phyloP scores from a whole-genome alignment of 495 filamentous ascomycete species.

The Penicillium manginii region DNA sequence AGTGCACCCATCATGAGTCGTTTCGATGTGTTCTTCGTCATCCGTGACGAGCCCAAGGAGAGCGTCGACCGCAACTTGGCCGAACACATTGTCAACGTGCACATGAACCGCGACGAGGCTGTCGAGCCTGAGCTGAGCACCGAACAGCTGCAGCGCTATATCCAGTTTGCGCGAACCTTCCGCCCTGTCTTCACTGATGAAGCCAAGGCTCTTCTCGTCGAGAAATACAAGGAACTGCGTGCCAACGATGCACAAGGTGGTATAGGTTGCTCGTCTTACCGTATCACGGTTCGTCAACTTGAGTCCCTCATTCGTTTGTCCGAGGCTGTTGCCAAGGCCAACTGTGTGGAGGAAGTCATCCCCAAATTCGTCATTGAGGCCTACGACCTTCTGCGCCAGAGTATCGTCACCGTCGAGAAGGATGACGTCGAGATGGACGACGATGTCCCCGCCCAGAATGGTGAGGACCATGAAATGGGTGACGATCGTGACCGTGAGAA shows the following conservation, averaged over 20 bases:
- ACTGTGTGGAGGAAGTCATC: constrained; percentile 90
- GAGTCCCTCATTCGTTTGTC: constrained; percentile 93
- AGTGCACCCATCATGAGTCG: constrained; percentile 97
- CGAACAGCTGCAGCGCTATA: constrained; percentile 95
- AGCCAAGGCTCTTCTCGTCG: constrained; percentile 81
- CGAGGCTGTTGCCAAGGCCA: constrained; percentile 96
- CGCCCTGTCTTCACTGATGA: constrained; percentile 89
- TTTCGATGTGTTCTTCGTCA: constrained; percentile 99
- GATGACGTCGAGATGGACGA: constrained; percentile 96
- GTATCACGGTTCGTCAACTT: constrained; percentile 95
- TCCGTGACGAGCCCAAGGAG: constrained; percentile 97
- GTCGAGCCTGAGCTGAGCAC: constrained; percentile 93
- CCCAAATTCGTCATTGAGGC: constrained; percentile 87
- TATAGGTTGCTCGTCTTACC: constrained; percentile 88
- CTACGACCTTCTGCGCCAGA: constrained; percentile 84
- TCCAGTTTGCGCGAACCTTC: constrained; percentile 95
- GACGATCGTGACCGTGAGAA: constrained; percentile 62
- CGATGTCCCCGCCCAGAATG: constrained; percentile 52
- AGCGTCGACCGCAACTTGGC: constrained; percentile 86
- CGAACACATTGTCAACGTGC: constrained; percentile 91
- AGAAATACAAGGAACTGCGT: constrained; percentile 95
- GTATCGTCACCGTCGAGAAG: constrained; percentile 96
- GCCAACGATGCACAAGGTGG: constrained; percentile 94
- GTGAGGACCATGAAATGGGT: constrained; percentile 44
- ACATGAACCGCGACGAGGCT: constrained; percentile 87